These are phyloP conservation scores for Sapria himalayana DNA, from an alignment of 345 rosid species.

Conservation along the genomic window DNA sequence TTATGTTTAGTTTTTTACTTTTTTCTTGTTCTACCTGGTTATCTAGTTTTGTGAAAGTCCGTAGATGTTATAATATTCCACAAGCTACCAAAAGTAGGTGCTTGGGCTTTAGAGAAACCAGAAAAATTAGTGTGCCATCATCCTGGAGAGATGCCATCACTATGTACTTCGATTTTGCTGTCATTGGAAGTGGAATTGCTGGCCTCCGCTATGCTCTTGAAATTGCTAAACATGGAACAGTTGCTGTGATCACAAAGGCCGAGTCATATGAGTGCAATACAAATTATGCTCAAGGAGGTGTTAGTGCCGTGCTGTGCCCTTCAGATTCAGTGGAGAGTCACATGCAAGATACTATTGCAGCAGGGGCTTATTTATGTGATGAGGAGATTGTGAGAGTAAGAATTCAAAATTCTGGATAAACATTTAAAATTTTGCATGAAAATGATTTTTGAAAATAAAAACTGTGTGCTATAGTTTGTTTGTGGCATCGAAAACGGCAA, in stretches of 20 bases:
- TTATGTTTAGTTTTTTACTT: background rate
- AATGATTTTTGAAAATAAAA: too few species aligned
- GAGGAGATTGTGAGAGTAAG: conserved; percentile 91
- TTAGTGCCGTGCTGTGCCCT: conserved; percentile 86
- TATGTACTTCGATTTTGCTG: conserved; percentile 64
- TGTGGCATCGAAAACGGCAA: too few species aligned
- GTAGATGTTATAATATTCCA: background rate
- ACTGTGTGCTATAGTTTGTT: too few species aligned
- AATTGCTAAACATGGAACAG: conserved; percentile 80
- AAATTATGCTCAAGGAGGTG: conserved; percentile 96
- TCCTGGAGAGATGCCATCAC: conserved; percentile 28
- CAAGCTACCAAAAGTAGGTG: background rate
- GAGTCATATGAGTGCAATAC: conserved; percentile 98
- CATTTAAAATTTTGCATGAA: too few species aligned
- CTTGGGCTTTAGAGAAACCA: conserved; percentile 7
- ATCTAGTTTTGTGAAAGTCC: conserved; percentile 8
- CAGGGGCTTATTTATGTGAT: conserved; percentile 89
- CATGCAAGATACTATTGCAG: conserved; percentile 86
- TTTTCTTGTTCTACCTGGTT: too few species aligned
- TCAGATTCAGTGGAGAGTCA: conserved; percentile 95
- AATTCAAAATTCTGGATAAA: background rate
- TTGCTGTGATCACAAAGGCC: conserved; percentile 81
- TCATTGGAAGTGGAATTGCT: conserved; percentile 94
- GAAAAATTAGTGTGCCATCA: conserved; percentile 13
- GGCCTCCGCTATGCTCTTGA: conserved; percentile 90